Percentiles rank a stretch among this genome's conserved stretches.
phyloP scores from a whole-genome alignment of 2,329 filamentous ascomycete genomes.

The Pseudogymnoascus sp. region DNA sequence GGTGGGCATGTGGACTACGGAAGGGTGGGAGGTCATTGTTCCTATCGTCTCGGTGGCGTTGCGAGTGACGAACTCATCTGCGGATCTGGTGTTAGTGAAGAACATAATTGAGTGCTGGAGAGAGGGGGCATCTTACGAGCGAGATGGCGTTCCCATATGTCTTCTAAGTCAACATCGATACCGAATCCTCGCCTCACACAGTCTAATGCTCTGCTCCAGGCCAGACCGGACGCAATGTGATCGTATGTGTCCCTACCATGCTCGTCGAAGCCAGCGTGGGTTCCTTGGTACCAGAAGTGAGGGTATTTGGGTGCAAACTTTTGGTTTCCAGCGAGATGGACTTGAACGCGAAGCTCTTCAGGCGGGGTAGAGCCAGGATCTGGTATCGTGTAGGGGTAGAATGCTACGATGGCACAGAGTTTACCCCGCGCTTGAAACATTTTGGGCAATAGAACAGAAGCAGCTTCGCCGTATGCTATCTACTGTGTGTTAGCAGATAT shows the following conservation, averaged over 20 bases:
- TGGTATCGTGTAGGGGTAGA: slow-evolving; percentile 55
- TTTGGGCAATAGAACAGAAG: neutral
- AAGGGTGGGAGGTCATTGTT: slow-evolving; percentile 56
- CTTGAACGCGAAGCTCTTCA: slow-evolving; percentile 28
- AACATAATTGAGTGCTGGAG: neutral
- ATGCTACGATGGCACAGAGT: slow-evolving; percentile 53
- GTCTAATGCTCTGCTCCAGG: slow-evolving; percentile 59
- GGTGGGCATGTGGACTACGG: slow-evolving; percentile 63
- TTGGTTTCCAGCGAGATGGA: slow-evolving; percentile 26
- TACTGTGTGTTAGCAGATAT: neutral
- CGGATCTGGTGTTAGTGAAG: neutral
- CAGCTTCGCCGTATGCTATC: slow-evolving; percentile 10
- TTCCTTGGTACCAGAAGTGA: slow-evolving; percentile 24
- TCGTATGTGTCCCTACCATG: slow-evolving; percentile 62
- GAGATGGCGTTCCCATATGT: slow-evolving; percentile 58
- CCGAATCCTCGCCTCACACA: slow-evolving; percentile 56
- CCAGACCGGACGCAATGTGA: slow-evolving; percentile 54
- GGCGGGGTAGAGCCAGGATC: slow-evolving; percentile 30
- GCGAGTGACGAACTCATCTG: slow-evolving; percentile 48
- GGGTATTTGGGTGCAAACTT: slow-evolving; percentile 11
- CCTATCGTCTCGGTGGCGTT: slow-evolving; percentile 54
- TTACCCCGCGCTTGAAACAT: slow-evolving; percentile 40
- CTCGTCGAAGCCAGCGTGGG: slow-evolving; percentile 62
- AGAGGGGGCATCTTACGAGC: slow-evolving; percentile 39
- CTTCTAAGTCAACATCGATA: slow-evolving; percentile 55